A percentile compares a stretch with the other conserved stretches of the same genome.
phyloP scores from a whole-genome alignment of 1,284 basidiomycete species.

The Prillingera fragicola region DNA sequence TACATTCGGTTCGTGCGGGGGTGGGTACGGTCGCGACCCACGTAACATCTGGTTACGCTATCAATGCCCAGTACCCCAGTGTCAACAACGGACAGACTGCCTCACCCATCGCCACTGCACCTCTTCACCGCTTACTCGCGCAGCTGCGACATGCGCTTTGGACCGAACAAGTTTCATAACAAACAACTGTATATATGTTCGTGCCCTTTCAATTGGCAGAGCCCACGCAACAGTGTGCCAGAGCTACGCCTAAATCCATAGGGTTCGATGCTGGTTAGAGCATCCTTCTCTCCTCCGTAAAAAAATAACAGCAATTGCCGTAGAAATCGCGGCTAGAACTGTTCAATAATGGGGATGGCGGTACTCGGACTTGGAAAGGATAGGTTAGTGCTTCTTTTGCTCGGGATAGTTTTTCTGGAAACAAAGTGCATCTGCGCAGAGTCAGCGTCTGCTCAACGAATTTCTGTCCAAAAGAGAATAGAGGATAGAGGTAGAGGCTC shows the following conservation, averaged over 20 bases:
- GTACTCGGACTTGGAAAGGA: background rate
- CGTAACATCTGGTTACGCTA: too few relatives aligned
- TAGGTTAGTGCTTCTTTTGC: background rate
- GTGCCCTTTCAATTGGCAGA: slow-evolving; percentile 36
- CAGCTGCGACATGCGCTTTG: too few relatives aligned
- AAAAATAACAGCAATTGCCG: slow-evolving; percentile 34
- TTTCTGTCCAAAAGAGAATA: background rate
- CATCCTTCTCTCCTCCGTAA: slow-evolving; percentile 28
- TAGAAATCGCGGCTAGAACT: slow-evolving; percentile 24
- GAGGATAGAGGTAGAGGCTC: slow-evolving; percentile 20
- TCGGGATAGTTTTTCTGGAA: slow-evolving; percentile 4
- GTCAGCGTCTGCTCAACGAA: slow-evolving; percentile 6
- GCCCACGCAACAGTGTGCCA: slow-evolving; percentile 20
- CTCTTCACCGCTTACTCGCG: background rate
- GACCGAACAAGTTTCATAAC: background rate
- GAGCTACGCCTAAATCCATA: slow-evolving; percentile 42
- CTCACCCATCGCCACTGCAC: background rate
- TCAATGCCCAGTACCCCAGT: too few relatives aligned
- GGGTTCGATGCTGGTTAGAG: slow-evolving; percentile 16
- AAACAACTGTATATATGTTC: slow-evolving; percentile 15
- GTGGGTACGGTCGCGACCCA: too few relatives aligned
- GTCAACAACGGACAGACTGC: too few relatives aligned
- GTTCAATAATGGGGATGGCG: slow-evolving; percentile 36
- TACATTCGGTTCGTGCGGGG: too few relatives aligned
- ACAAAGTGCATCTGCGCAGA: slow-evolving; percentile 12